Conservation (phyloP, 768 basidiomycete species). For the Boletus rubroflammeus region DNA sequence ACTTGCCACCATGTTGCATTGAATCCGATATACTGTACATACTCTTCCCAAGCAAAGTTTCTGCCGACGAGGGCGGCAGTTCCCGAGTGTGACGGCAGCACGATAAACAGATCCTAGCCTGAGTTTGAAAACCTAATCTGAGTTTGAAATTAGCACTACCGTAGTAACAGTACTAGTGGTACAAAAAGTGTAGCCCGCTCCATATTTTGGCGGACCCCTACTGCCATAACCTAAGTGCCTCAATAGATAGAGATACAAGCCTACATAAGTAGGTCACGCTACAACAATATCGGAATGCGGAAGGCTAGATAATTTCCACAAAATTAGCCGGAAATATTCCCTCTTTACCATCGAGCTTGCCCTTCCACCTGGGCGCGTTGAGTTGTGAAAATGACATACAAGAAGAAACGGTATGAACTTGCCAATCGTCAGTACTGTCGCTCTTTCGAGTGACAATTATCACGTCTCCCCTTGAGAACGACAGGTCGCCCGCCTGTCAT, state of each 20-base stretch:
- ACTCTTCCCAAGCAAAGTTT: too few species aligned
- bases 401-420: slow-evolving; percentile 18
- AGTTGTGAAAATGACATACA: not conserved
- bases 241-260: slow-evolving; percentile 2
- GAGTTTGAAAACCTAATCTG: too few species aligned
- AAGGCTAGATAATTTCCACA: slow-evolving; percentile 54
- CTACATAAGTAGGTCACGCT: not conserved
- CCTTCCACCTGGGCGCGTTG: slow-evolving; percentile 61
- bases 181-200: too few species aligned
- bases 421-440: slow-evolving; percentile 74
- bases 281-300: not conserved
- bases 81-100: too few species aligned
- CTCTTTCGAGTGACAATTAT: slow-evolving; percentile 68
- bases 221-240: too few species aligned
- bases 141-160: too few species aligned
- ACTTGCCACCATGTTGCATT: too few species aligned
- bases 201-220: too few species aligned
- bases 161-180: too few species aligned
- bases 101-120: too few species aligned
- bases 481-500: slow-evolving; percentile 67
- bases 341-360: slow-evolving; percentile 53
- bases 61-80: too few species aligned
- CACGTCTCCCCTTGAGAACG: slow-evolving; percentile 73
- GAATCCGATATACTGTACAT: too few species aligned
- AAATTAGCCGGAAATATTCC: slow-evolving; percentile 85